Evolutionary conservation across 108 stramenopile species (phyloP).

Genomic region (Fistulifera solaris): DNA sequence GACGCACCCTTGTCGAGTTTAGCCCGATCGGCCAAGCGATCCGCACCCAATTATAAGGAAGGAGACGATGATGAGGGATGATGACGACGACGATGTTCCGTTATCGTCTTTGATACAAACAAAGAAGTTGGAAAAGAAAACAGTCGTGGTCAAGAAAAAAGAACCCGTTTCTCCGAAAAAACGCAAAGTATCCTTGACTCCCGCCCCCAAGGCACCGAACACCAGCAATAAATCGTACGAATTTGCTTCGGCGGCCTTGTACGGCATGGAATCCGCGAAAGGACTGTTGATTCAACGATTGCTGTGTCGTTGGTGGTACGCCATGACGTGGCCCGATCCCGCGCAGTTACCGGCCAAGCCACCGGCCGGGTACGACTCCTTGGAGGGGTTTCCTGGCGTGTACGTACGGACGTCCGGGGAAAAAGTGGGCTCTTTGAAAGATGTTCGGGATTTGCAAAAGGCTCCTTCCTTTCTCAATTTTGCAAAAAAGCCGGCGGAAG

Average conservation of each 20-base stretch:
- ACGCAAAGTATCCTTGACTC: conserved; percentile 17
- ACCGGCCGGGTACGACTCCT: conserved; percentile 69
- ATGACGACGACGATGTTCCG: conserved; percentile 61
- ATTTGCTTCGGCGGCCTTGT: conserved; percentile 38
- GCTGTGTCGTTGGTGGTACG: conserved; percentile 94
- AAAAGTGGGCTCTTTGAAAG: conserved; percentile 66
- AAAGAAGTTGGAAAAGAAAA: conserved; percentile 12
- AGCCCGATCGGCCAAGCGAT: conserved; percentile 1
- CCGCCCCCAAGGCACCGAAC: conserved; percentile 26
- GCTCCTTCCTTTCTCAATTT: conserved; percentile 66
- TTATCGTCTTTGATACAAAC: conserved; percentile 29
- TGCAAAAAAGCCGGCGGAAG: conserved; percentile 49
- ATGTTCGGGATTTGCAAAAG: conserved; percentile 44
- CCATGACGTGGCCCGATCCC: conserved; percentile 79
- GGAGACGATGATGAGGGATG: conserved; percentile 22
- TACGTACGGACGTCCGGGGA: conserved; percentile 75
- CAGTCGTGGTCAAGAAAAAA: conserved; percentile 12
- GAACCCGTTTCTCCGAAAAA: conserved; percentile 19
- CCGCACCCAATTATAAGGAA: background rate
- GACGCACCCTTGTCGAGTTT: conserved; percentile 1
- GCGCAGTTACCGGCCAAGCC: conserved; percentile 33
- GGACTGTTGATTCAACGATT: conserved; percentile 83
- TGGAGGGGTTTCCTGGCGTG: conserved; percentile 93
- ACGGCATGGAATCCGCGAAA: conserved; percentile 46
- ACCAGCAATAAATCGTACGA: conserved; percentile 24